Base-by-base conservation (phyloP, 768 basidiomycete species). In the Peribolospora kevripleyi region DNA sequence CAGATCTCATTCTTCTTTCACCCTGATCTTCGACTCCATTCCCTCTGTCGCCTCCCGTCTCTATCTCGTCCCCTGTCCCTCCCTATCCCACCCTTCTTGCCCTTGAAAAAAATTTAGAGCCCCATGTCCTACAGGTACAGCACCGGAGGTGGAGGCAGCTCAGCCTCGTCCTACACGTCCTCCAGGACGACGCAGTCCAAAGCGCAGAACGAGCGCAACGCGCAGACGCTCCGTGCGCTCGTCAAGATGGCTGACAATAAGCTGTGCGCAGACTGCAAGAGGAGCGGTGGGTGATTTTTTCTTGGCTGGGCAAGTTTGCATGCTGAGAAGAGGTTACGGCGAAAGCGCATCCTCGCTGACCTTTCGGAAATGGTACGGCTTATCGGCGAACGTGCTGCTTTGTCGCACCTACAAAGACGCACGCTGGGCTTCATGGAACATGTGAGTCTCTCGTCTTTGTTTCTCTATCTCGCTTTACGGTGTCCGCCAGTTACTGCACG, bases 391-490 rank as follows among this genome's bases (percentile, higher is more conserved):
- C 48, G 58, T 54, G 48, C 55, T 52, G 37, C 46, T 47, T 41
- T n/a, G 53, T 54, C 40, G 11, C 60, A 9, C 37, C 38, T 39
- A 10, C n/a, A 5, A 48, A 93, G 90, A 97, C 73, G 85, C 91
- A 48, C 75, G 91, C 62, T 98, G 91, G 91, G 91, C 91, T 47
- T 87, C 86, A 6, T 93, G 88, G 83, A 97, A 95, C 67, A 68
- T 95, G 83, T 86, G 65, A 60, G 79, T 63, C 42, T 41, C 36
- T 37, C n/a, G 43, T 51, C 40, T 36, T 38, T 40, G 36, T 37
- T 50, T 11, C 39, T 42, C 14, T 52, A 3, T 48, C 11, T 57
- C 37, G 49, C 46, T 9, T 57, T 10, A 53, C 7, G 45, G 39
- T 41, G 5, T 13, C 7, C 9, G 43, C 37, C 43, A 54, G 46